Base-by-base conservation (phyloP, 345 rosid genomes). In the Eutrema heterophyllum region DNA sequence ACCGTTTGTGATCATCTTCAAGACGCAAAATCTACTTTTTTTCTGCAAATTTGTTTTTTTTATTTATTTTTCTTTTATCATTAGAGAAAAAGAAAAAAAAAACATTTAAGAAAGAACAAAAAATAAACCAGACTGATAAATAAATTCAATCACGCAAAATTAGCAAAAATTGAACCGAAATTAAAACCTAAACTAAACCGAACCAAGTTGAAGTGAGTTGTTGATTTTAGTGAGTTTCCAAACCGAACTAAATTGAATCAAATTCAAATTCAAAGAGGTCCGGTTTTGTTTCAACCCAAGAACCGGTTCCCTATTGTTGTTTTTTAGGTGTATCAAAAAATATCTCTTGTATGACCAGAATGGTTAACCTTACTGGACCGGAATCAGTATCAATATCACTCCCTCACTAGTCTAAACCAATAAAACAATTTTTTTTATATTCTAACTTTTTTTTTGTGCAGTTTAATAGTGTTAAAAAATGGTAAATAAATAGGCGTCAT, bases 1-100 rank as follows among this genome's bases (percentile, higher is more conserved):
- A 18, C 35, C 29, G 61, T 57, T 15, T 45, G 54, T 64, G 50
- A 80, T 70, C 39, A 72, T 64, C 73, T 36, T 60, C 40, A 67
- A 58, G 38, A 49, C 67, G 40, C 50, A 6, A 61, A 41, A 68
- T 68, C 64, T 29, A 18, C 54, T 8, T 18, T 26, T 64, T 49
- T 64, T 49, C 51, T 38, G 67, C 32, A 55, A 49, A 27, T 12
- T 36, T 55, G 55, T 12, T 30, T 29, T 1, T 57, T 7, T n/a
- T 55, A 1, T 41, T 15, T 1, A 13, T 46, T 35, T 21, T 45
- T 45, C 33, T 16, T 11, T 24, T 21, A 21, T 21, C 41, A 38
- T 32, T 49, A 18, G 5, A 9, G 18, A 30, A 41, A 15, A 10
- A 38, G 5, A 12, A 12, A 10, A 18, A 46, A 45, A 62, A 33